These are phyloP conservation scores for Ceratocystis cubensis DNA, from an alignment of 2,329 filamentous ascomycete genomes.

Conservation along the genomic window DNA sequence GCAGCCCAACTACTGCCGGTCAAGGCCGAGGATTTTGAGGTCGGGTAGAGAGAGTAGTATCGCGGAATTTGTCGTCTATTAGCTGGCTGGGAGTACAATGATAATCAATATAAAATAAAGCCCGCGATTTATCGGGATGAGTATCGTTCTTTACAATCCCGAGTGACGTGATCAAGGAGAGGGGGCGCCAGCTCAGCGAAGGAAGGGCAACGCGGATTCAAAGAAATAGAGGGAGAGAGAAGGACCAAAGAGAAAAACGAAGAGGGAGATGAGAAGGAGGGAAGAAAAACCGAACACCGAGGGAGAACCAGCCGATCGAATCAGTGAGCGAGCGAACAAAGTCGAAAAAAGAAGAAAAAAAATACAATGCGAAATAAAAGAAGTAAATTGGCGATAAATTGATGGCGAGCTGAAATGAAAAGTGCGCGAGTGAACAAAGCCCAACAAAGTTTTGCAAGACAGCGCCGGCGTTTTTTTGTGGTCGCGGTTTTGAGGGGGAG, in stretches of 20 bases:
- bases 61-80: neutral
- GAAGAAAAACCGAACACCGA: slow-evolving; percentile 13
- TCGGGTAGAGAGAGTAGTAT: slow-evolving; percentile 1
- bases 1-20: neutral
- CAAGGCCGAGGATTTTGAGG: neutral
- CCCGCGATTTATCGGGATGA: neutral
- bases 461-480: neutral
- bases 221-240: neutral
- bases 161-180: slow-evolving; percentile 10
- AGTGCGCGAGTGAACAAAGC: slow-evolving; percentile 3
- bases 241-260: slow-evolving; percentile 7
- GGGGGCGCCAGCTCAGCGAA: slow-evolving; percentile 10
- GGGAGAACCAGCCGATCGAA: neutral
- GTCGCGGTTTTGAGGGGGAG: neutral
- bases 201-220: neutral
- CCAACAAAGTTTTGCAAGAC: slow-evolving; percentile 3
- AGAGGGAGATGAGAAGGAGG: slow-evolving; percentile 3
- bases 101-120: neutral
- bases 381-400: slow-evolving; percentile 9
- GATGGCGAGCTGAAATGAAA: slow-evolving; percentile 4
- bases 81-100: neutral
- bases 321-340: slow-evolving; percentile 3
- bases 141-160: slow-evolving; percentile 1
- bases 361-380: slow-evolving; percentile 6
- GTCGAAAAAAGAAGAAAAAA: neutral